These are phyloP conservation scores for Buxus sempervirens DNA, from an alignment of 164 flowering plant species.

Conservation along the genomic window DNA sequence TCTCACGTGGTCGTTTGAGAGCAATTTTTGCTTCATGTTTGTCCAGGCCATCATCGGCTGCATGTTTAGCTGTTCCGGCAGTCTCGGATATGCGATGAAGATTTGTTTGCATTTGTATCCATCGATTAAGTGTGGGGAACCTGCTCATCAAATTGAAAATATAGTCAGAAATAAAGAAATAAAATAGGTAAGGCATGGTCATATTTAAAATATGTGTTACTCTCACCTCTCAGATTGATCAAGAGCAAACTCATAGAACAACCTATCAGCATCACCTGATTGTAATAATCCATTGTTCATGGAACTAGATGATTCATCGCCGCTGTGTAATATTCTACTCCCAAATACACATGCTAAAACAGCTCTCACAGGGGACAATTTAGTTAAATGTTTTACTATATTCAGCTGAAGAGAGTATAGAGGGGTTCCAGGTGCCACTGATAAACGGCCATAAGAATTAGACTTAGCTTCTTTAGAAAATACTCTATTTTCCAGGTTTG, in stretches of 20 bases:
- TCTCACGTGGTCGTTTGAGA: slow-evolving; percentile 68
- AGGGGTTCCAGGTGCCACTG: slow-evolving; percentile 56
- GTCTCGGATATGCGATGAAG: slow-evolving; percentile 92
- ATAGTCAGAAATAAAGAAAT: slow-evolving; percentile 3
- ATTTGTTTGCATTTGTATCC: slow-evolving; percentile 98
- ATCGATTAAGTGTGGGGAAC: slow-evolving; percentile 92
- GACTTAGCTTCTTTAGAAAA: slow-evolving; percentile 58
- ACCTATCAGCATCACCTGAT: slow-evolving; percentile 69
- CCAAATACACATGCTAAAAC: slow-evolving; percentile 96
- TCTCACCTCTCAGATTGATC: slow-evolving; percentile 96
- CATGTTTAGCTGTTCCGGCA: slow-evolving; percentile 49
- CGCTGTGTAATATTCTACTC: slow-evolving; percentile 66
- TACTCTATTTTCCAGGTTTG: slow-evolving; percentile 44
- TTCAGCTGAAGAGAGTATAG: slow-evolving; percentile 86
- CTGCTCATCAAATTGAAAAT: slow-evolving; percentile 36
- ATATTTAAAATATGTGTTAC: background rate
- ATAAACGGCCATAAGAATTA: slow-evolving; percentile 44
- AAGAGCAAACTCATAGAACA: slow-evolving; percentile 93
- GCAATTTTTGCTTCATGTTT: slow-evolving; percentile 41
- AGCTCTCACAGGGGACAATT: slow-evolving; percentile 90
- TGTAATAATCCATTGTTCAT: slow-evolving; percentile 44
- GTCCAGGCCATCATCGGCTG: slow-evolving; percentile 30
- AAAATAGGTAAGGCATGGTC: background rate
- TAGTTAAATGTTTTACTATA: slow-evolving; percentile 82
- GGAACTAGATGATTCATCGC: slow-evolving; percentile 55